These are phyloP conservation scores for Schizophyllum amplum DNA, from an alignment of 1,284 basidiomycete genomes.

Conservation along the genomic window DNA sequence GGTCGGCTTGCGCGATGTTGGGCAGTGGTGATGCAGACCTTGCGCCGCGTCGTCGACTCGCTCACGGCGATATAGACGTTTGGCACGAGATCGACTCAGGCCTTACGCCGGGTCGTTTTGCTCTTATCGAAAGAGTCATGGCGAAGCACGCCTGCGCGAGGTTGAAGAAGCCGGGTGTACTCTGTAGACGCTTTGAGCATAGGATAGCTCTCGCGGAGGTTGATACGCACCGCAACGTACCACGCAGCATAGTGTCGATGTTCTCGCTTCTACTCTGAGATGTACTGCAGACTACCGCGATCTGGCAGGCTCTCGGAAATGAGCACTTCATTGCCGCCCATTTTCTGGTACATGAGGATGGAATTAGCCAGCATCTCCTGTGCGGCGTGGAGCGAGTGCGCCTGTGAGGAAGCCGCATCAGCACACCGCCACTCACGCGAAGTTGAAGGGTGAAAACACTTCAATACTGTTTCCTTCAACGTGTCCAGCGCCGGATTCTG, in stretches of 20 bases:
- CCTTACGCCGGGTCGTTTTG: conserved; percentile 27
- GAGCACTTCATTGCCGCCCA: conserved; percentile 38
- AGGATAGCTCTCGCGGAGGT: neutral
- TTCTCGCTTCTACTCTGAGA: conserved; percentile 55
- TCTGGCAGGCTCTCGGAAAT: conserved; percentile 86
- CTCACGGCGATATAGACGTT: neutral
- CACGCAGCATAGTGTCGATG: conserved; percentile 70
- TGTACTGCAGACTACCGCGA: conserved; percentile 78
- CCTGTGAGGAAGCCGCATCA: conserved; percentile 30
- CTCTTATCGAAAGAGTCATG: conserved; percentile 62
- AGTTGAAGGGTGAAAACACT: conserved; percentile 12
- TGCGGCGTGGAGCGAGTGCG: conserved; percentile 38
- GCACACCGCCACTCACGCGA: conserved; percentile 1
- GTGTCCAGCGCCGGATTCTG: conserved; percentile 72
- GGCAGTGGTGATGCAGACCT: neutral
- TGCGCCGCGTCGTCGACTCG: neutral
- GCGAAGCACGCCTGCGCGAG: conserved; percentile 70
- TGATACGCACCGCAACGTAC: conserved; percentile 69
- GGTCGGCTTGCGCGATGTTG: conserved; percentile 14
- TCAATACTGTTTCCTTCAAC: conserved; percentile 48
- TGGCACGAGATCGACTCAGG: conserved; percentile 39
- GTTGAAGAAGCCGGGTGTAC: conserved; percentile 80
- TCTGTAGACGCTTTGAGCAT: conserved; percentile 30
- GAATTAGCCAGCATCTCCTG: conserved; percentile 45
- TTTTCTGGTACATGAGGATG: conserved; percentile 63